Base-by-base conservation (phyloP, 2,329 filamentous ascomycete species). In the Ceratocystis variospora region DNA sequence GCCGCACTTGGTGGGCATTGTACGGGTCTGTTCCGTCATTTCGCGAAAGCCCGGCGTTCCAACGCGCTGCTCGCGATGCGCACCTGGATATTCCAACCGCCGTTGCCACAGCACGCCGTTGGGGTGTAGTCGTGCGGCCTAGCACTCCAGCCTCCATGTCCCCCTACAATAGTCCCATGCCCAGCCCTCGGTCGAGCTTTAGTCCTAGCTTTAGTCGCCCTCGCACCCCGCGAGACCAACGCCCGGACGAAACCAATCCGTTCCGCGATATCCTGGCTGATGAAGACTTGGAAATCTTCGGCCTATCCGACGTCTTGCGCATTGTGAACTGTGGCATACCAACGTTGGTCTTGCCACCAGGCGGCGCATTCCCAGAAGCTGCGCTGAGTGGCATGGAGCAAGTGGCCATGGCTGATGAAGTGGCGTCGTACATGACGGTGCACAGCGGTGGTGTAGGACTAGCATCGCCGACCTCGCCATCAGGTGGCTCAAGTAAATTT, bases 341-440 rank as follows among this genome's bases (percentile, higher is more conserved):
- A 3, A 46, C 55, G 1, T 41, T 67, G 17, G 31, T 63, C 5
- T 28, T 67, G 1, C 66, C 66, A 10, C 66, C 66, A 0, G 66
- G 66, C 22, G 57, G 45, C 1, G 57, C 66, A 7, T 68, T 65
- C 48, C 57, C 66, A 8, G 45, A 55, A 4, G 48, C 41, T 3
- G 48, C 57, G 1, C 12, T 68, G 17, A 37, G 19, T 5, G 25
- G 33, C 22, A 63, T 68, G 12, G 57, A 65, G 37, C 66, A 68
- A 6, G 55, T 64, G 2, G 66, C 57, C 6, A 53, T 65, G 31
- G 66, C 48, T 10, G 59, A 65, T 25, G 59, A 65, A 37, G 53
- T 53, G 2, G 63, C 66, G 4, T 68, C 63, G n/a, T 68, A 68
- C 50, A 68, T 68, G 66, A 68, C 66, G 0, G 63, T 68, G 3